phyloP scores from a whole-genome alignment of 1,139 yeast genomes.

The Geotrichum phurueaensis region DNA sequence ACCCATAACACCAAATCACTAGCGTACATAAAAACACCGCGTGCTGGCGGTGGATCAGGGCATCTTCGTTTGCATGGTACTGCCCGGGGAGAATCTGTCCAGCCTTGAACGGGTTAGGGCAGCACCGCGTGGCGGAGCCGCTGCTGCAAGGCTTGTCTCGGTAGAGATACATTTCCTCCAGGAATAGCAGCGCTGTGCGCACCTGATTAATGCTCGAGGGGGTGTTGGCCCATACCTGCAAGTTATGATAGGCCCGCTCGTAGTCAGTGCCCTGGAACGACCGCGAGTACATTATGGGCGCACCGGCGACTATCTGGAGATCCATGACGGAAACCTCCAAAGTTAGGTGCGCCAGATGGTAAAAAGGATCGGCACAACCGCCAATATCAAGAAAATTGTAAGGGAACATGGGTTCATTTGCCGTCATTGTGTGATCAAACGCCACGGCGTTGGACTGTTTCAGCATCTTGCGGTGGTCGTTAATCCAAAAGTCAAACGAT shows the following conservation, averaged over 20 bases:
- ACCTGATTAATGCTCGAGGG: conserved; percentile 2
- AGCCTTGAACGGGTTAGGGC: conserved; percentile 12
- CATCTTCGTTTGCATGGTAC: conserved; percentile 47
- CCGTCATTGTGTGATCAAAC: conserved; percentile 18
- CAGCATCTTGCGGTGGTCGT: conserved; percentile 9
- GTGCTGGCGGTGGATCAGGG: conserved; percentile 51
- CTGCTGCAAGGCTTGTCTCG: neutral
- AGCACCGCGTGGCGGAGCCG: conserved; percentile 1
- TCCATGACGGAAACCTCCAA: conserved; percentile 71
- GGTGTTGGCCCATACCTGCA: conserved; percentile 4
- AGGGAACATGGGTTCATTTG: conserved; percentile 8
- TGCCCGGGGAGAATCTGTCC: conserved; percentile 32
- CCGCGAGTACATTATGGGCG: conserved; percentile 56
- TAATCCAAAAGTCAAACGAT: conserved; percentile 12
- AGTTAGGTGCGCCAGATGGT: conserved; percentile 68
- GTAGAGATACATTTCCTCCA: conserved; percentile 28
- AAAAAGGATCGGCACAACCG: conserved; percentile 31
- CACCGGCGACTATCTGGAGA: conserved; percentile 72
- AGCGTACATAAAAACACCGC: conserved; percentile 49
- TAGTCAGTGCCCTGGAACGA: conserved; percentile 37
- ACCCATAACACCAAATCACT: conserved; percentile 56
- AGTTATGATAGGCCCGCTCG: conserved; percentile 12
- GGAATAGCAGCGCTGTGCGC: conserved; percentile 29
- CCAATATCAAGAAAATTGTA: conserved; percentile 17
- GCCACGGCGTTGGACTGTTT: conserved; percentile 20